These are phyloP conservation scores for Spergularia marina DNA, from an alignment of 148 eudicot genomes.

Conservation along the genomic window DNA sequence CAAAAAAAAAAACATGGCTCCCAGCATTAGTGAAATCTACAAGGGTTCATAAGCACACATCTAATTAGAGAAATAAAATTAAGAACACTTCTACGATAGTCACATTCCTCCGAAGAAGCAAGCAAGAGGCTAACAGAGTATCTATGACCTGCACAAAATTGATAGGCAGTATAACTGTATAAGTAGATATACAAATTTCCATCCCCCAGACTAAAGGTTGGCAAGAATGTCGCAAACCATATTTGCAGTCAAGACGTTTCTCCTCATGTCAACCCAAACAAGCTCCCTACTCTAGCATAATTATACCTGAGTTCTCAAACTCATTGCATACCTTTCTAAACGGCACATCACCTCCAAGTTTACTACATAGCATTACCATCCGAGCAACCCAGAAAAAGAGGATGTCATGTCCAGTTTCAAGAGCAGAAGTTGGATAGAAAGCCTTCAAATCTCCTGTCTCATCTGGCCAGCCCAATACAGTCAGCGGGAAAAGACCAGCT, in stretches of 20 bases:
- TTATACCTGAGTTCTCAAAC: background rate
- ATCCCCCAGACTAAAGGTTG: background rate
- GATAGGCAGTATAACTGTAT: background rate
- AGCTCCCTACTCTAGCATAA: background rate
- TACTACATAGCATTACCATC: slow-evolving; percentile 90
- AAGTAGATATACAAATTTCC: background rate
- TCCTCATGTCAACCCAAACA: too few species aligned
- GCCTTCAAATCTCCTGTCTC: slow-evolving; percentile 71
- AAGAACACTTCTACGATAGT: background rate
- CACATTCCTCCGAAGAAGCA: too few species aligned
- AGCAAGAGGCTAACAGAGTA: too few species aligned
- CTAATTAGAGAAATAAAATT: background rate
- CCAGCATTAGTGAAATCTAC: background rate
- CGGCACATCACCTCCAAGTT: slow-evolving; percentile 84
- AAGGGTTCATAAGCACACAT: background rate
- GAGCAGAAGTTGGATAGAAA: slow-evolving; percentile 93
- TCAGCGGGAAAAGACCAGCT: slow-evolving; percentile 81
- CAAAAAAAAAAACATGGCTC: background rate
- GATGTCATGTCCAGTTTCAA: slow-evolving; percentile 98
- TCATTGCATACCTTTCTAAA: slow-evolving; percentile 60
- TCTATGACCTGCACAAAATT: too few species aligned
- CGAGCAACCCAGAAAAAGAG: slow-evolving; percentile 98
- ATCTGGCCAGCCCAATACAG: slow-evolving; percentile 97
- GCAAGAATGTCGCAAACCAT: background rate
- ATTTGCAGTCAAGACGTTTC: background rate